Evolutionary conservation across 352 stramenopile species (phyloP).

Genomic region (Globisporangium barbulae): DNA sequence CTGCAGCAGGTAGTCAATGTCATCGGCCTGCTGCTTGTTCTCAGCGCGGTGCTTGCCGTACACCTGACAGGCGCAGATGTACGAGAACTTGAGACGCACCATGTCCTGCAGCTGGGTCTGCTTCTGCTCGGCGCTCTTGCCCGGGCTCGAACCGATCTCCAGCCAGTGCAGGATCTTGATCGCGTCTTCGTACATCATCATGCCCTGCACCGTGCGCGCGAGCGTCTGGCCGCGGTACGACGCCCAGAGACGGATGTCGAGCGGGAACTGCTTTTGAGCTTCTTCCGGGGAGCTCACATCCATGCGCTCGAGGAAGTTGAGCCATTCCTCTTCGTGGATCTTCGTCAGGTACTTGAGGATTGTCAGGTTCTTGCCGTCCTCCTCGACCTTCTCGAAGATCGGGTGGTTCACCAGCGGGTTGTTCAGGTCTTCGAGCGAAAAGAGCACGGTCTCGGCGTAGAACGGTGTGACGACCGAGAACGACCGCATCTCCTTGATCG

Average conservation of each 20-base stretch:
- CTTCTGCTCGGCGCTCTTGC: slow-evolving; percentile 72
- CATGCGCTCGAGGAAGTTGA: slow-evolving; percentile 83
- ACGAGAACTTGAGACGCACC: slow-evolving; percentile 85
- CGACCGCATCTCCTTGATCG: slow-evolving; percentile 84
- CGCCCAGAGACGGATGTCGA: slow-evolving; percentile 79
- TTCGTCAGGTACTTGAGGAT: slow-evolving; percentile 86
- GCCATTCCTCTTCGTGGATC: slow-evolving; percentile 82
- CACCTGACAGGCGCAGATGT: slow-evolving; percentile 83
- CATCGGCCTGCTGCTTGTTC: slow-evolving; percentile 62
- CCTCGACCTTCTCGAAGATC: slow-evolving; percentile 81
- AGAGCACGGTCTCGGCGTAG: slow-evolving; percentile 79
- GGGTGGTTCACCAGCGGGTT: slow-evolving; percentile 81
- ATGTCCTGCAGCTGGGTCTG: slow-evolving; percentile 78
- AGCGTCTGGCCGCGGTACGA: slow-evolving; percentile 82
- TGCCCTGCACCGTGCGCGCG: slow-evolving; percentile 73
- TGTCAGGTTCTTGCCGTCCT: slow-evolving; percentile 82
- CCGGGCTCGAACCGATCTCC: slow-evolving; percentile 69
- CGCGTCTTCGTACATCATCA: slow-evolving; percentile 87
- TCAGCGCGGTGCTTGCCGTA: slow-evolving; percentile 76
- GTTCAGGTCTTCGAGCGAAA: slow-evolving; percentile 77
- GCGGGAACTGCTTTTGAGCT: slow-evolving; percentile 61
- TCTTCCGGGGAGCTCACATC: slow-evolving; percentile 72
- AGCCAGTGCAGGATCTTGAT: slow-evolving; percentile 88
- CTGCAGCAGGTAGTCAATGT: slow-evolving; percentile 80
- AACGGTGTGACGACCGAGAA: slow-evolving; percentile 86